Evolutionary conservation across 2,329 filamentous ascomycete species (phyloP).

Genomic region (Penicillium sp.): DNA sequence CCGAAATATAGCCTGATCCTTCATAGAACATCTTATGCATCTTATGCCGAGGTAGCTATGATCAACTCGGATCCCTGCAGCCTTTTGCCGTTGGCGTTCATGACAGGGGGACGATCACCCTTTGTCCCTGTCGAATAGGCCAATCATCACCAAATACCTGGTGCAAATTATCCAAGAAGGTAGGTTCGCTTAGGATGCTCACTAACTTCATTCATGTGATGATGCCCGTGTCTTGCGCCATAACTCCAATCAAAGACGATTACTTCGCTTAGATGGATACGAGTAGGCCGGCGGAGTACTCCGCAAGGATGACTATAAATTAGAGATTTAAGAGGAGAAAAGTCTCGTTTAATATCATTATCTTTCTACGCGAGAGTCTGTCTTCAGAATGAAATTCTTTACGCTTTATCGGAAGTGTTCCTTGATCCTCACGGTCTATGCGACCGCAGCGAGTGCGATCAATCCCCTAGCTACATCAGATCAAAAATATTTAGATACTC

Average conservation of each 20-base stretch:
- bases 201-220: background rate
- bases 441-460: background rate
- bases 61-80: background rate
- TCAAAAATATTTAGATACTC: slow-evolving; percentile 7
- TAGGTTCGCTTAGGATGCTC: background rate
- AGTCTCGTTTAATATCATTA: no score
- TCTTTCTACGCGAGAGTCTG: background rate
- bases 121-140: background rate
- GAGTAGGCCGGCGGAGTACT: no score
- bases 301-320: no score
- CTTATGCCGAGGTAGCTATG: background rate
- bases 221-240: background rate
- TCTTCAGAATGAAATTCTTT: background rate
- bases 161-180: background rate
- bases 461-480: slow-evolving; percentile 15
- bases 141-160: background rate
- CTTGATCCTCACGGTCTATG: background rate
- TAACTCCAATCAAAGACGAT: background rate
- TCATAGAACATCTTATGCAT: background rate
- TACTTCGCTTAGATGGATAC: background rate
- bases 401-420: background rate
- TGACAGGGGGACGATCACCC: background rate
- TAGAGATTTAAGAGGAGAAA: background rate
- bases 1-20: no score
- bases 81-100: background rate